A percentile compares a stretch with the other conserved stretches of the same genome.
Conservation (phyloP, 345 rosid genomes). For the Gossypium australe region DNA sequence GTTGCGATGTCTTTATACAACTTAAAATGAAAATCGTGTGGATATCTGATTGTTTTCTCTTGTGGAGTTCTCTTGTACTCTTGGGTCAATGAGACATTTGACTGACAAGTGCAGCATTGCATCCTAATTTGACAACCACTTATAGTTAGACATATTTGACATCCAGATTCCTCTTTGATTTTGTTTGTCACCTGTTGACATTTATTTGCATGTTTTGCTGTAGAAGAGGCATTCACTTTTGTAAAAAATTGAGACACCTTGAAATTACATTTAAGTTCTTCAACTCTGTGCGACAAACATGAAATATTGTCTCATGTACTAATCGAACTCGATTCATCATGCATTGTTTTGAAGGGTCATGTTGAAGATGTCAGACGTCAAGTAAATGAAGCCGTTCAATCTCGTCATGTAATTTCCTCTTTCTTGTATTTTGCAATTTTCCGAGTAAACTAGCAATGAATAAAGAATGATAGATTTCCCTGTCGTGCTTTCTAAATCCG, state of each 20-base stretch:
- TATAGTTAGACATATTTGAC: not conserved
- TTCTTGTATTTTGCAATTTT: not conserved
- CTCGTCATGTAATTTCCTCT: slow-evolving; percentile 53
- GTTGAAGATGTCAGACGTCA: slow-evolving; percentile 88
- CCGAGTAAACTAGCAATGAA: not conserved
- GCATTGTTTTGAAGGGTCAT: slow-evolving; percentile 45
- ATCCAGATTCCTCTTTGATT: not conserved
- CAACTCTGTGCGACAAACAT: not conserved
- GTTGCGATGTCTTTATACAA: too few species aligned
- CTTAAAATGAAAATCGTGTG: too few species aligned
- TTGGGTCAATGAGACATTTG: not conserved
- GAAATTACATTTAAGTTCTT: not conserved
- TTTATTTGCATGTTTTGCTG: not conserved
- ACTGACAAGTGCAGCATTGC: too few species aligned
- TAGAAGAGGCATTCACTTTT: not conserved
- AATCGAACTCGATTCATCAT: not conserved
- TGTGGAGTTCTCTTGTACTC: too few species aligned
- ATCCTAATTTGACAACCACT: not conserved
- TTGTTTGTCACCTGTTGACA: not conserved
- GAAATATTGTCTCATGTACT: not conserved
- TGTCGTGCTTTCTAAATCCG: not conserved
- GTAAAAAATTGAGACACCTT: not conserved
- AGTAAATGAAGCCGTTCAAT: slow-evolving; percentile 78
- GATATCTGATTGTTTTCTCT: too few species aligned
- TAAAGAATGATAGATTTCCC: not conserved